Conservation (phyloP, 306 rosid genomes). For the Rubus idaeus region DNA sequence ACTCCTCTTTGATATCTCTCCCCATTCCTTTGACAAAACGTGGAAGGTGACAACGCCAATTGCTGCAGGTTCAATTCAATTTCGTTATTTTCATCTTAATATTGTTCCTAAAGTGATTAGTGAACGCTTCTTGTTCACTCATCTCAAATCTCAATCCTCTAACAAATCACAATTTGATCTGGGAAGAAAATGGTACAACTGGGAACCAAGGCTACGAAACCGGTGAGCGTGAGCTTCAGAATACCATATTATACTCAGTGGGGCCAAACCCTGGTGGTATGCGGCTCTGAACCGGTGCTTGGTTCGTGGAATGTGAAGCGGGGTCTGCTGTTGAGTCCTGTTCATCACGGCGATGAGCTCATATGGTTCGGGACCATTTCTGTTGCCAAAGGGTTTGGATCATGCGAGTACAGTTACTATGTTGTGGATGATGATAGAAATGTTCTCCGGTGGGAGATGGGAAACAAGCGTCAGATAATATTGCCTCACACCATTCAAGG, state of each 20-base stretch:
- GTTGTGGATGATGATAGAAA: slow-evolving; percentile 77
- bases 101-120: neutral
- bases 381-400: slow-evolving; percentile 57
- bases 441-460: slow-evolving; percentile 73
- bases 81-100: neutral
- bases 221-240: slow-evolving; percentile 71
- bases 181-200: too few relatives aligned
- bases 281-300: slow-evolving; percentile 78
- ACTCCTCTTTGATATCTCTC: neutral
- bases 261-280: slow-evolving; percentile 85
- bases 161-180: too few relatives aligned
- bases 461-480: slow-evolving; percentile 58
- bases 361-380: slow-evolving; percentile 73
- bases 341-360: slow-evolving; percentile 71
- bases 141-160: neutral
- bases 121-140: neutral
- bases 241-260: slow-evolving; percentile 81
- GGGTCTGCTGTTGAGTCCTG: slow-evolving; percentile 68
- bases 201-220: slow-evolving; percentile 47
- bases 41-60: too few relatives aligned
- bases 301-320: slow-evolving; percentile 92
- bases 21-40: neutral
- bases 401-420: slow-evolving; percentile 68
- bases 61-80: neutral
- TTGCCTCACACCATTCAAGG: slow-evolving; percentile 60